Base-by-base conservation (phyloP, 2,329 filamentous ascomycete genomes). In the Metarhizium robertsii region DNA sequence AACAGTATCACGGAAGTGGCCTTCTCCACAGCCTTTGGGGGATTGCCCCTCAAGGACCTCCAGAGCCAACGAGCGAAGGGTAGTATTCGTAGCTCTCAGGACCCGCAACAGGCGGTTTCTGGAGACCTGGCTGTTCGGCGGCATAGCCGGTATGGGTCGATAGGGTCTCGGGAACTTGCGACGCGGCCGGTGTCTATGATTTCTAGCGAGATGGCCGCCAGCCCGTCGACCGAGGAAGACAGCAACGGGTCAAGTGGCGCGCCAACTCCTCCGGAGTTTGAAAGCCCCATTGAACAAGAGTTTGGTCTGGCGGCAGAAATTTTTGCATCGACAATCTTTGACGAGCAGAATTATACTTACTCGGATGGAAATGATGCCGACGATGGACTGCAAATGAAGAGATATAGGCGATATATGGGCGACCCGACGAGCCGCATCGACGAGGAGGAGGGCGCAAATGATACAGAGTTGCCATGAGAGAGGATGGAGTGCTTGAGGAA, bases 181-280 rank as follows among this genome's bases (percentile, higher is more conserved):
- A 29, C 55, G 34, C 54, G 60, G 32, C 54, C 60, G 2, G 34
- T 50, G 5, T 62, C 60, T 3, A 57, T 55, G 16, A 20, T 54
- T 18, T 74, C 72, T 4, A 69, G 67, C 55, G 71, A 74, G 45
- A 65, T 61, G 5, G 69, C 67, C 5, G 60, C 66, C 25, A 74
- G 71, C 53, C 70, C 70, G 6, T 66, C 64, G 6, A 69, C 68
- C 2, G 70, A 71, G 51, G 67, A 65, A n/a, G 67, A 65, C 40
- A 71, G 69, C 54, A 67, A 64, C 40, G 68, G 66, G 10, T 59
- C 57, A 11, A 54, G 51, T 50, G 67, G 67, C 4, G 55, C 68
- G 14, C 69, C 69, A 0, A 73, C 72, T 3, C 72, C 72, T 4
- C 67, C 67, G 14, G 72, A 75, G 49, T 61, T 65, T 46, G 67